Conservation (phyloP, 352 stramenopile species). For the Globisporangium mamillatum region DNA sequence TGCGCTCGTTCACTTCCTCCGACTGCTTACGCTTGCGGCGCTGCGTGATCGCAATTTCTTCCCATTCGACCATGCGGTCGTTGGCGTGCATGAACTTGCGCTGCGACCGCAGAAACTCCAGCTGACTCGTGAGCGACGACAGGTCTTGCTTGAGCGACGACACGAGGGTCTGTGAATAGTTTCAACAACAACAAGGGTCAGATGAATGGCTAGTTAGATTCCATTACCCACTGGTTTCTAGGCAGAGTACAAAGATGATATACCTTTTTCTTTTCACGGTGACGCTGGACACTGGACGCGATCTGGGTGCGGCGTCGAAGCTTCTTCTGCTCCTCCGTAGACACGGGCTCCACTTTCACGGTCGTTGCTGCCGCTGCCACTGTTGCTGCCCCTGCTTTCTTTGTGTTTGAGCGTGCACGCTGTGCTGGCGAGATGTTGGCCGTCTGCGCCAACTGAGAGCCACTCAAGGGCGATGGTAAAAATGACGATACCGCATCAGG, state of each 20-base stretch:
- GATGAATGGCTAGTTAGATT: background rate
- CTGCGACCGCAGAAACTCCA: conserved; percentile 39
- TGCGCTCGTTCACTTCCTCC: conserved; percentile 44
- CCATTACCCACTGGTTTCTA: background rate
- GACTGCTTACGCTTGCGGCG: conserved; percentile 56
- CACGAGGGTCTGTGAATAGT: conserved; percentile 30
- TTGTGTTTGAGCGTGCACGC: background rate
- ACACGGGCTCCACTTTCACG: conserved; percentile 25
- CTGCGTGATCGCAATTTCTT: conserved; percentile 61
- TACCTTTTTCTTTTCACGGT: conserved; percentile 65
- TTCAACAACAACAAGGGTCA: background rate
- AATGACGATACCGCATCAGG: background rate
- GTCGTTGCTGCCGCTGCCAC: background rate
- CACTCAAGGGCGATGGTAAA: background rate
- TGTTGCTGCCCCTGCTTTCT: background rate
- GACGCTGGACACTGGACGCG: conserved; percentile 58
- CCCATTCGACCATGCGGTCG: conserved; percentile 46
- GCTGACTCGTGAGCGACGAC: conserved; percentile 32
- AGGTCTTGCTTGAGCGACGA: conserved; percentile 48
- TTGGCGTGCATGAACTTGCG: conserved; percentile 41
- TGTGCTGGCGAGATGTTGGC: background rate
- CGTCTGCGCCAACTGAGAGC: background rate
- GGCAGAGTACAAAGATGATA: background rate
- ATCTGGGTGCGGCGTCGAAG: conserved; percentile 55
- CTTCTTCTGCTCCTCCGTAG: conserved; percentile 61